phyloP scores from a whole-genome alignment of 768 basidiomycete species.

The Tephrocybe rancida region DNA sequence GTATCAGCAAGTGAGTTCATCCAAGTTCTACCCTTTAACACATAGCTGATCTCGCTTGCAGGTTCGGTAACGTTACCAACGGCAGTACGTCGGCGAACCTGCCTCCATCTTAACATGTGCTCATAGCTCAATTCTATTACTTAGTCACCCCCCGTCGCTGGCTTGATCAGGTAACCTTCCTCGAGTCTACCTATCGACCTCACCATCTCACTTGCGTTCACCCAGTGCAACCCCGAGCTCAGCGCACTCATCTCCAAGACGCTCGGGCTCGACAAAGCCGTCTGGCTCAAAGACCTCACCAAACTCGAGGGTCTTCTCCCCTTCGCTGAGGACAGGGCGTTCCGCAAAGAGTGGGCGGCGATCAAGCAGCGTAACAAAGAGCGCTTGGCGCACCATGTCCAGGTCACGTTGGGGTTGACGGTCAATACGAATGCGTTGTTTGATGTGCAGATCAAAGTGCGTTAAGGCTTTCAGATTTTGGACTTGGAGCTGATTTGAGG shows the following conservation, averaged over 20 bases:
- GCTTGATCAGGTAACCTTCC: slow-evolving; percentile 84
- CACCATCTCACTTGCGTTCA: background rate
- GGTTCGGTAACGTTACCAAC: slow-evolving; percentile 91
- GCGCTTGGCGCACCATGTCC: slow-evolving; percentile 76
- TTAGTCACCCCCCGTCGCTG: slow-evolving; percentile 90
- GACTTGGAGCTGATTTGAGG: too few relatives aligned
- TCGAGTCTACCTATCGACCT: background rate
- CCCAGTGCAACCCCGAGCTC: slow-evolving; percentile 85
- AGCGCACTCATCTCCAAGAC: slow-evolving; percentile 84
- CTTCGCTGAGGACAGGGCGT: slow-evolving; percentile 68
- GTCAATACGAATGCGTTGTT: slow-evolving; percentile 82
- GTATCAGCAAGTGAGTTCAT: slow-evolving; percentile 70
- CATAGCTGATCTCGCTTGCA: slow-evolving; percentile 19
- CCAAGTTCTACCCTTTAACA: background rate
- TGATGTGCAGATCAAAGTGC: slow-evolving; percentile 87
- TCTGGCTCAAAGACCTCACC: slow-evolving; percentile 85
- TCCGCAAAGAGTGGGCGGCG: slow-evolving; percentile 80
- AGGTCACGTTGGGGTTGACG: slow-evolving; percentile 67
- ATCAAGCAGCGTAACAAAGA: slow-evolving; percentile 94
- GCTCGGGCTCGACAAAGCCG: slow-evolving; percentile 69
- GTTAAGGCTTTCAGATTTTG: slow-evolving; percentile 14
- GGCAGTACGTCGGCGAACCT: slow-evolving; percentile 60
- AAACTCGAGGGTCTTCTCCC: slow-evolving; percentile 79
- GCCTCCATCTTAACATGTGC: background rate
- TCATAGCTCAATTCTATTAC: background rate